Conservation (phyloP, 2,329 filamentous ascomycete species). For the Trichoderma koningiopsis region DNA sequence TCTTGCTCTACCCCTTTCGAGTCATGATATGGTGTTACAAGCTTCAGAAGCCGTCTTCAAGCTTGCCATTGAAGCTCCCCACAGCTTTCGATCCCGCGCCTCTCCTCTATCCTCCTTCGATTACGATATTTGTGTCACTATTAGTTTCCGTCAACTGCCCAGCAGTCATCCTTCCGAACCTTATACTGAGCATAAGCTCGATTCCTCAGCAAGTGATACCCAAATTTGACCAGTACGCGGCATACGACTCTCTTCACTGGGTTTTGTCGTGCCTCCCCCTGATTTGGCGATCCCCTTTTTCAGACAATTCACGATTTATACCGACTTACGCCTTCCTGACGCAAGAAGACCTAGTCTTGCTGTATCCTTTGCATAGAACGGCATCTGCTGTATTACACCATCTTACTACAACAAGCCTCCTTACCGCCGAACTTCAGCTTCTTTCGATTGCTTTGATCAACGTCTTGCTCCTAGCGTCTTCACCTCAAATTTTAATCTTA, state of each 20-base stretch:
- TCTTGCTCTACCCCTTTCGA: slow-evolving; percentile 61
- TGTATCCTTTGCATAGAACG: slow-evolving; percentile 84
- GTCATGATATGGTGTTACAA: slow-evolving; percentile 54
- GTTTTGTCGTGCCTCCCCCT: slow-evolving; percentile 71
- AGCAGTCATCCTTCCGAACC: slow-evolving; percentile 70
- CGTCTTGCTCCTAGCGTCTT: slow-evolving; percentile 72
- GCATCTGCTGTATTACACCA: slow-evolving; percentile 73
- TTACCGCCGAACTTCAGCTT: slow-evolving; percentile 84
- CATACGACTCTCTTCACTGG: slow-evolving; percentile 77
- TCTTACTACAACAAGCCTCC: slow-evolving; percentile 84
- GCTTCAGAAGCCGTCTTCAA: slow-evolving; percentile 42
- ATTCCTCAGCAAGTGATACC: slow-evolving; percentile 75
- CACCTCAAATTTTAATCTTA: slow-evolving; percentile 81
- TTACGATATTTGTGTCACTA: slow-evolving; percentile 76
- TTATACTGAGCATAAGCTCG: slow-evolving; percentile 78
- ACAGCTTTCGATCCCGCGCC: slow-evolving; percentile 87
- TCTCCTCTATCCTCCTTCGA: slow-evolving; percentile 77
- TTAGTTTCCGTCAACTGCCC: slow-evolving; percentile 67
- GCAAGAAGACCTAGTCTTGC: slow-evolving; percentile 60
- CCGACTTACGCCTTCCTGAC: slow-evolving; percentile 41
- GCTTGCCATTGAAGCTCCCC: slow-evolving; percentile 59
- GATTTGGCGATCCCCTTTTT: slow-evolving; percentile 33
- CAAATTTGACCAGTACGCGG: slow-evolving; percentile 56
- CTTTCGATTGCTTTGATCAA: slow-evolving; percentile 83
- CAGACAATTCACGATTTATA: slow-evolving; percentile 45